A percentile compares a stretch with the other conserved stretches of the same genome.
phyloP scores from a whole-genome alignment of 345 rosid genomes.

The Trapa incisa region DNA sequence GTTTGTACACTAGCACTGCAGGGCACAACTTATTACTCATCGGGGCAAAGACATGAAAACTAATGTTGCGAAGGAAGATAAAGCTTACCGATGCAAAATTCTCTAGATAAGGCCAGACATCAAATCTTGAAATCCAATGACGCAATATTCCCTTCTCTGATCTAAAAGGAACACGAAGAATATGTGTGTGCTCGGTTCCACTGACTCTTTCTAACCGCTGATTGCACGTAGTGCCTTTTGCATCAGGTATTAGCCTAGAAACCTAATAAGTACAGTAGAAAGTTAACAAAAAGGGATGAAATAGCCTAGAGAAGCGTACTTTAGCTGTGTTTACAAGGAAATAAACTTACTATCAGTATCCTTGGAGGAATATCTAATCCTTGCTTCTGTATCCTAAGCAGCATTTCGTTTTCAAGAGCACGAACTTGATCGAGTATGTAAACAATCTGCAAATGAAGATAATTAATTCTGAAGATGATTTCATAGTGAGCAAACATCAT shows the following conservation, averaged over 20 bases:
- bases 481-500: not conserved
- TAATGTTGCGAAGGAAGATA: not conserved
- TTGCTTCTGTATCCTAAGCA: conserved; percentile 67
- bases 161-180: conserved; percentile 85
- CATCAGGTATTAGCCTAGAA: conserved; percentile 83
- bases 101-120: conserved; percentile 97
- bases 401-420: conserved; percentile 88
- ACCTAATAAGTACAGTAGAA: conserved; percentile 34
- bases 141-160: conserved; percentile 79
- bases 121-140: conserved; percentile 96
- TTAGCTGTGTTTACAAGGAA: conserved; percentile 1
- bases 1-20: no score
- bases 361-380: conserved; percentile 76
- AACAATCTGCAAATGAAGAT: conserved; percentile 45
- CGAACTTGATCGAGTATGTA: conserved; percentile 98
- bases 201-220: conserved; percentile 90
- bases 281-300: conserved; percentile 1
- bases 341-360: conserved; percentile 66
- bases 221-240: conserved; percentile 90
- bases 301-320: not conserved
- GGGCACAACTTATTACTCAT: no score
- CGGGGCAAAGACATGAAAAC: no score
- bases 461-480: not conserved
- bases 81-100: conserved; percentile 61
- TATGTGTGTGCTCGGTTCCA: conserved; percentile 77